These are phyloP conservation scores for Mycosphaerelloides madeirae DNA, from an alignment of 2,329 filamentous ascomycete genomes.

Conservation along the genomic window DNA sequence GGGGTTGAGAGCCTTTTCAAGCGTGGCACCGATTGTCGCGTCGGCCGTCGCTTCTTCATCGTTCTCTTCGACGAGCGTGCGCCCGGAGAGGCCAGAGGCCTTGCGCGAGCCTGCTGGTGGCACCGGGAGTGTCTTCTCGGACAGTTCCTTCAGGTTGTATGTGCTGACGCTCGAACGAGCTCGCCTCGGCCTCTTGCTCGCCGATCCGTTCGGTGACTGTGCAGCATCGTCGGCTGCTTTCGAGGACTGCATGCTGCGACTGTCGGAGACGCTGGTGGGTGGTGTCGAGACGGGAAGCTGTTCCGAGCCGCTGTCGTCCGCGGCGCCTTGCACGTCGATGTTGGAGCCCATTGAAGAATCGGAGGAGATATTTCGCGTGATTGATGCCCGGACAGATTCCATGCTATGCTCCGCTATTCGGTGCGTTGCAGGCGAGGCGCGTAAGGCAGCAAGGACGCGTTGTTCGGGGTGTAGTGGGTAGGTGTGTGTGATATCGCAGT, in stretches of 20 bases:
- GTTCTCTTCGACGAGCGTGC: conserved; percentile 26
- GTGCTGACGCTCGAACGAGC: conserved; percentile 49
- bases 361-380: conserved; percentile 36
- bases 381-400: conserved; percentile 15
- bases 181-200: conserved; percentile 50
- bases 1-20: conserved; percentile 47
- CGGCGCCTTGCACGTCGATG: conserved; percentile 35
- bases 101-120: conserved; percentile 41
- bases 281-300: conserved; percentile 59
- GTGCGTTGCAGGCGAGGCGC: no score
- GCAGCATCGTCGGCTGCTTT: conserved; percentile 23
- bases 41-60: conserved; percentile 25
- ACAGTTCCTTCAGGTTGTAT: conserved; percentile 52
- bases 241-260: conserved; percentile 49
- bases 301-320: conserved; percentile 35
- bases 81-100: conserved; percentile 33
- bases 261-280: conserved; percentile 62
- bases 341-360: conserved; percentile 41
- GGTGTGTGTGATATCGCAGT: no score
- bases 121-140: conserved; percentile 18
- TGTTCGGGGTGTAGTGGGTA: no score
- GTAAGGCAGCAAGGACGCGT: no score
- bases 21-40: conserved; percentile 29
- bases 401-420: conserved; percentile 1
- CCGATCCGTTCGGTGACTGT: conserved; percentile 14